Conservation (phyloP, 169 alveolate genomes). For the Neospora caninum region DNA sequence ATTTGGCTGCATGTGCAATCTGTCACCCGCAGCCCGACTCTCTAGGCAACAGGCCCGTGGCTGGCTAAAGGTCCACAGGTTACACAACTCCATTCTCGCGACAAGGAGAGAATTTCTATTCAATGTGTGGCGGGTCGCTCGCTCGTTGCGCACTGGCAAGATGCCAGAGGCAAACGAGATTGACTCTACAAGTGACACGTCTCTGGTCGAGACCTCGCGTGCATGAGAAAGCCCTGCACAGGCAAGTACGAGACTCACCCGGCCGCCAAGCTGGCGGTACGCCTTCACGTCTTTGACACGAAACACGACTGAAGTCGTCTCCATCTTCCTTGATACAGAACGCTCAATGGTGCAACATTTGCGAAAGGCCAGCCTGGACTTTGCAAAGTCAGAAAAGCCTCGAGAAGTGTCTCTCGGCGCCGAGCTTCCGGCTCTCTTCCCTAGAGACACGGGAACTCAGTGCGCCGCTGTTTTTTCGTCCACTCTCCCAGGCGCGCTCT, state of each 20-base stretch:
- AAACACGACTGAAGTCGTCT: neutral
- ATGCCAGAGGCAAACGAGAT: too few relatives aligned
- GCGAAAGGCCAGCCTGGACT: neutral
- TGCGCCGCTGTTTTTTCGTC: too few relatives aligned
- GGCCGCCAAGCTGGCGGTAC: neutral
- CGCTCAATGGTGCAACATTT: neutral
- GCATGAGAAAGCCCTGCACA: neutral
- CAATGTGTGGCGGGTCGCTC: too few relatives aligned
- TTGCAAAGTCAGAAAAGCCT: neutral
- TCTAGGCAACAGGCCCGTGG: too few relatives aligned
- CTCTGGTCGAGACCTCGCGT: neutral
- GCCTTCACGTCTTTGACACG: slow-evolving; percentile 2
- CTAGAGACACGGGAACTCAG: too few relatives aligned
- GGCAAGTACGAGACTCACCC: neutral
- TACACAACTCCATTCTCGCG: too few relatives aligned
- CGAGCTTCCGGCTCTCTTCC: neutral
- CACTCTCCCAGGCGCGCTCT: too few relatives aligned
- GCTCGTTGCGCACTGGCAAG: too few relatives aligned
- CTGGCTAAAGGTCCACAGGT: too few relatives aligned
- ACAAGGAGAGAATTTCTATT: too few relatives aligned
- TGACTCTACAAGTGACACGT: neutral
- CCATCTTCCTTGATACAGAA: neutral
- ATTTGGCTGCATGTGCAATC: too few relatives aligned
- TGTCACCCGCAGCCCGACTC: too few relatives aligned
- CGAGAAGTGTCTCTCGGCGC: neutral